phyloP scores from a whole-genome alignment of 495 filamentous ascomycete species.

The Hypomontagnella monticulosa region DNA sequence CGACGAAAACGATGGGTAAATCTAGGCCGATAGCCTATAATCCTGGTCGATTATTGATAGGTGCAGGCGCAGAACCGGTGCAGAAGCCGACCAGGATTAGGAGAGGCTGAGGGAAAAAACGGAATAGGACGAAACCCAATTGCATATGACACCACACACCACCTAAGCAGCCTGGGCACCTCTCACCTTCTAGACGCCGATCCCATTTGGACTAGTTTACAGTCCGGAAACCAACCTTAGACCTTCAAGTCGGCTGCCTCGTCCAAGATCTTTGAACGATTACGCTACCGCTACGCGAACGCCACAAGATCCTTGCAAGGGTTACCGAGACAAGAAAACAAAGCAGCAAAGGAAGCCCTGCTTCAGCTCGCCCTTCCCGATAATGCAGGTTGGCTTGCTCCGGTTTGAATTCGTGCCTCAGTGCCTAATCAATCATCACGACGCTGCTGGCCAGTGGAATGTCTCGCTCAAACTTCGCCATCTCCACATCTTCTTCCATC shows the following conservation, averaged over 20 bases:
- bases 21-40: conserved; percentile 41
- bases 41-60: conserved; percentile 34
- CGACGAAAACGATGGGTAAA: conserved; percentile 42
- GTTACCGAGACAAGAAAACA: conserved; percentile 32
- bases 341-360: conserved; percentile 21
- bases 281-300: conserved; percentile 34
- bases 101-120: conserved; percentile 44
- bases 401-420: conserved; percentile 52
- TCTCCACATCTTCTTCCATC: conserved; percentile 43
- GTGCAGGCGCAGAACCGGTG: conserved; percentile 23
- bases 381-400: conserved; percentile 47
- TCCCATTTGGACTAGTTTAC: not conserved
- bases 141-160: conserved; percentile 43
- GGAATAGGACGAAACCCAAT: conserved; percentile 40
- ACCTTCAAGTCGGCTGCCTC: not conserved
- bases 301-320: conserved; percentile 31
- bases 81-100: conserved; percentile 13
- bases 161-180: not conserved
- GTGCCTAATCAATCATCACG: conserved; percentile 42
- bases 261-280: conserved; percentile 31
- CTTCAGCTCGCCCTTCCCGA: conserved; percentile 43
- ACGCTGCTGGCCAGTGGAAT: conserved; percentile 47
- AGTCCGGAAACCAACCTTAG: not conserved
- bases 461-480: conserved; percentile 43
- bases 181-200: conserved; percentile 8